Evolutionary conservation across 768 basidiomycete genomes (phyloP), one percentile per base, ranked within the genome.

Genomic region (Auricularia sp.): DNA sequence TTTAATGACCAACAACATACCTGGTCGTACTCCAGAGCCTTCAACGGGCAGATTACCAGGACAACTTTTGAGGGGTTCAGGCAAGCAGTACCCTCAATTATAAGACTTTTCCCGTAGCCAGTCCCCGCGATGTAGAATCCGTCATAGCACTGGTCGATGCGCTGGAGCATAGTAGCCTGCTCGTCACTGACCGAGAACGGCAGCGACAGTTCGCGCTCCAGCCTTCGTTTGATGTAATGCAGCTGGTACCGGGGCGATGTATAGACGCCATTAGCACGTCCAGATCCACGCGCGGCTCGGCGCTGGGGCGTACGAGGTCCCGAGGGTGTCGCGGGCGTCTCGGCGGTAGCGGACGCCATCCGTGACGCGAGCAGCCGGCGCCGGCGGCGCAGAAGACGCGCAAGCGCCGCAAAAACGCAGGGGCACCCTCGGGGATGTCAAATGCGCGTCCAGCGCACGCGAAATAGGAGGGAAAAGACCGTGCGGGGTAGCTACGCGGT

Each of bases 1-100:
- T 39, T 39, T 5, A 18, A 8, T 18, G 6, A 8, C 3, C 62
- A 58, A 51, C 0, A 7, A 33, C 37, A 5, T 61, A 73, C 74
- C 72, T 75, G 74, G 65, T 75, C 73, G 13, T 62, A 56, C 63
- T 73, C 72, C 2, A 74, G 59, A 2, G 74, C 73, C 61, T 75
- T 75, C 18, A 75, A 61, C 2, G 74, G 74, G 58, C 71, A 67
- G 0, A 74, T 70, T 37, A 75, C 68, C 10, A 75, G 42, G 3
- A 72, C 68, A 0, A 69, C 61, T 42, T 51, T 51, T 3, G 67
- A 67, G 13, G 45, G 37, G 14, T 47, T 42, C 6, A 74, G 58
- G 7, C 61, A 64, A 1, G 73, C 71, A 3, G 72, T 56, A 1
- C 68, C 72, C 51, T 75, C 68, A 39, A 75, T 73, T n/a, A 75